These are phyloP conservation scores for Candida parachauliodes DNA, from an alignment of 805 yeast species.

Conservation along the genomic window DNA sequence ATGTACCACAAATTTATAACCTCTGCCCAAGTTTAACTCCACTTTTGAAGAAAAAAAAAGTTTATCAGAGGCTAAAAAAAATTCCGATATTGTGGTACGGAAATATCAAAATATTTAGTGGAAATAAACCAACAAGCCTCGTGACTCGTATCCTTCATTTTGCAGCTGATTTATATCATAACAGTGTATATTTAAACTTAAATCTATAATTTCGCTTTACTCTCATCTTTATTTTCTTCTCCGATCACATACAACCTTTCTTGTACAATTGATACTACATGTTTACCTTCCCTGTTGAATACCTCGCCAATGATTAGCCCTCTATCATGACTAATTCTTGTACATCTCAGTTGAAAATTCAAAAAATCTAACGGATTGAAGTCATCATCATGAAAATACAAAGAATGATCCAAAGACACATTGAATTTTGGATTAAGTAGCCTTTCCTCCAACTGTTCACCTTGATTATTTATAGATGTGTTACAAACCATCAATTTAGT, in stretches of 20 bases:
- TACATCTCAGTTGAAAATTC: conserved; percentile 43
- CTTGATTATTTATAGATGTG: conserved; percentile 25
- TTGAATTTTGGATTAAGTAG: conserved; percentile 32
- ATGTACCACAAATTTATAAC: too few species aligned
- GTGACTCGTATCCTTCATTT: too few species aligned
- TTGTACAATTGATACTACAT: conserved; percentile 60
- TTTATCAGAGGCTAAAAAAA: neutral
- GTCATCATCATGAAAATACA: conserved; percentile 61
- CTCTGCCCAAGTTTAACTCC: too few species aligned
- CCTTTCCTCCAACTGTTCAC: conserved; percentile 11
- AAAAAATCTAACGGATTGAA: conserved; percentile 50
- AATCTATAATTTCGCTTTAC: conserved; percentile 2
- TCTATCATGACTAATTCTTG: conserved; percentile 50
- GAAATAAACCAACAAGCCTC: too few species aligned
- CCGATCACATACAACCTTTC: conserved; percentile 46
- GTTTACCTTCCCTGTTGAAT: conserved; percentile 44
- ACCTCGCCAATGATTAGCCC: conserved; percentile 57
- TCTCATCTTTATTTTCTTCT: neutral
- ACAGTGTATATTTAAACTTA: too few species aligned
- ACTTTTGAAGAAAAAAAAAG: neutral
- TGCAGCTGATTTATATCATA: too few species aligned
- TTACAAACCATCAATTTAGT: conserved; percentile 16
- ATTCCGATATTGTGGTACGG: too few species aligned
- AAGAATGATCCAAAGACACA: conserved; percentile 65
- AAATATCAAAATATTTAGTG: too few species aligned